Percentiles rank a stretch among this genome's conserved stretches.
These are phyloP conservation scores for Eragrostis curvula DNA, from an alignment of 176 grass and related monocot species.

Conservation along the genomic window DNA sequence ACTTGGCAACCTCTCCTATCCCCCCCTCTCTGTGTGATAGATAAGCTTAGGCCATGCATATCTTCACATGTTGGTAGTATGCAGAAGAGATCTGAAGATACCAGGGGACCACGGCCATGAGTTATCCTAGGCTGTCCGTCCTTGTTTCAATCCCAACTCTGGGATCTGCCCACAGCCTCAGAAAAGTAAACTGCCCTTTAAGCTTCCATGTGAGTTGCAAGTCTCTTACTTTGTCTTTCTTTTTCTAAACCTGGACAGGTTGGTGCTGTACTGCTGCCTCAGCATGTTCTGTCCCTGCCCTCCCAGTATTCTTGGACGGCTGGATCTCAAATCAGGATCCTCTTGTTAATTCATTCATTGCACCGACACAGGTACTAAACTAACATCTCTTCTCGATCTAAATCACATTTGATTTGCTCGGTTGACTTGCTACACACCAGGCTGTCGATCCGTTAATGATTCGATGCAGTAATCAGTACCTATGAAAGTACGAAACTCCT, in stretches of 20 bases:
- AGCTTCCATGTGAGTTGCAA: constrained; percentile 50
- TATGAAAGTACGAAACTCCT: constrained; percentile 28
- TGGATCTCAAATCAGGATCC: constrained; percentile 38
- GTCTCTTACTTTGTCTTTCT: constrained; percentile 9
- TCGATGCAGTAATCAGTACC: constrained; percentile 28
- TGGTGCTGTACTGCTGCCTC: constrained; percentile 36
- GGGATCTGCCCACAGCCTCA: constrained; percentile 43
- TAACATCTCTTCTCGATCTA: constrained; percentile 30
- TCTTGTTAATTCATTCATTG: constrained; percentile 35
- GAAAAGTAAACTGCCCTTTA: constrained; percentile 49
- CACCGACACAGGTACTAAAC: constrained; percentile 58
- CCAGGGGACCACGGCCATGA: constrained; percentile 45
- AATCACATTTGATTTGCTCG: constrained; percentile 28
- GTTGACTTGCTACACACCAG: constrained; percentile 47
- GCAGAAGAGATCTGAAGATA: constrained; percentile 59
- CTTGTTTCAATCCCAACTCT: constrained; percentile 36
- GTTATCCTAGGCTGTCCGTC: constrained; percentile 53
- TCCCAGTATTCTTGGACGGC: constrained; percentile 58
- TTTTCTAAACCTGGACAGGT: constrained; percentile 40
- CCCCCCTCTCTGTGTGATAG: constrained; percentile 32
- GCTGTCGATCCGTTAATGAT: constrained; percentile 45
- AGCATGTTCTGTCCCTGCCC: constrained; percentile 46
- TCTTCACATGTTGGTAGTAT: constrained; percentile 58
- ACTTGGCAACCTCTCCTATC: constrained; percentile 25
- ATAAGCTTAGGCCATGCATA: constrained; percentile 58